A percentile compares a stretch with the other conserved stretches of the same genome.
Evolutionary conservation across 2,329 filamentous ascomycete species (phyloP).

Genomic region (Neoarthrinium moseri): DNA sequence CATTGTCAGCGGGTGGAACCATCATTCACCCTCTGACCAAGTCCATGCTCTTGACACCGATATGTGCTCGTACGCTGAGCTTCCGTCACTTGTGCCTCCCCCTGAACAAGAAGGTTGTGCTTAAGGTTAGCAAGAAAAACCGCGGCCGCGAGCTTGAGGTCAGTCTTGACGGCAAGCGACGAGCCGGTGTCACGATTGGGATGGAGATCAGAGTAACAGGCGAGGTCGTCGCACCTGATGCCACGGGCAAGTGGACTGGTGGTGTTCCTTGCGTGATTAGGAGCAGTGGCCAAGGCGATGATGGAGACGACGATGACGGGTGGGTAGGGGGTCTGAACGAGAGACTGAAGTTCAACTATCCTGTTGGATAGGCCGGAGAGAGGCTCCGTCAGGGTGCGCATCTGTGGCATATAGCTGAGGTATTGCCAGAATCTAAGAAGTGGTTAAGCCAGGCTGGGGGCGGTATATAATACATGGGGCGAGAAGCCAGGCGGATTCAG

Average conservation of each 20-base stretch:
- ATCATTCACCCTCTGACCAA: conserved; percentile 94
- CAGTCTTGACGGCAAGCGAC: conserved; percentile 74
- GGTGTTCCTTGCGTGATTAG: conserved; percentile 92
- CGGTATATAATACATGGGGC: no score
- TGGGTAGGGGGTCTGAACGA: conserved; percentile 97
- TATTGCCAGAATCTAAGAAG: no score
- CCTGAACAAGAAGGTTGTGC: conserved; percentile 77
- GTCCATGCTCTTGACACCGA: conserved; percentile 85
- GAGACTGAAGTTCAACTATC: conserved; percentile 94
- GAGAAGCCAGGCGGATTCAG: neutral
- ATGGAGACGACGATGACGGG: conserved; percentile 72
- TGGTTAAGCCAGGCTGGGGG: no score
- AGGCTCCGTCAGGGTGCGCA: no score
- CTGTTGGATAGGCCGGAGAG: conserved; percentile 71
- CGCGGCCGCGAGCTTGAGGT: conserved; percentile 74
- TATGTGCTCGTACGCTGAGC: conserved; percentile 87
- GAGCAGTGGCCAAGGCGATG: conserved; percentile 42
- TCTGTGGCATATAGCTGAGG: no score
- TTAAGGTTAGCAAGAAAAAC: conserved; percentile 80
- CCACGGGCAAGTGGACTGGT: conserved; percentile 34
- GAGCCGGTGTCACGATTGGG: conserved; percentile 66
- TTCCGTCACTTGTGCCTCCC: conserved; percentile 91
- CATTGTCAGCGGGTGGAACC: conserved; percentile 84
- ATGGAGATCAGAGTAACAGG: conserved; percentile 88
- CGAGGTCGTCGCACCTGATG: conserved; percentile 61